These are phyloP conservation scores for Boletus pseudo-olivaceus DNA, from an alignment of 768 basidiomycete species.

Conservation along the genomic window DNA sequence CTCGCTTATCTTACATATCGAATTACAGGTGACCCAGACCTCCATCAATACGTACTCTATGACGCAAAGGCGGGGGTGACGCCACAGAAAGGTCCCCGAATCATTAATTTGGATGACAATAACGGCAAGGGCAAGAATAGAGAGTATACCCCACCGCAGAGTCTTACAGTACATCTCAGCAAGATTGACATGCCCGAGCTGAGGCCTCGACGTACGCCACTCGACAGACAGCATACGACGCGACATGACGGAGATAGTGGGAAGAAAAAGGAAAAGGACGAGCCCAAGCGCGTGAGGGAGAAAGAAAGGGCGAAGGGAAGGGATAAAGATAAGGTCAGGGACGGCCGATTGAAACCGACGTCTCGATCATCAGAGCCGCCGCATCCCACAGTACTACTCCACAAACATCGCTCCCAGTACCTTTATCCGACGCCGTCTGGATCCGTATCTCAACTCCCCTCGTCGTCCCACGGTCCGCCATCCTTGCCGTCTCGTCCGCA, in stretches of 20 bases:
- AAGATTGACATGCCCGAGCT: slow-evolving; percentile 88
- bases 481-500: slow-evolving; percentile 6
- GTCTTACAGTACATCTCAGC: slow-evolving; percentile 71
- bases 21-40: slow-evolving; percentile 50
- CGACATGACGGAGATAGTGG: background rate
- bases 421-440: slow-evolving; percentile 16
- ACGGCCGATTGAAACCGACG: background rate
- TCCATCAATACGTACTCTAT: slow-evolving; percentile 76
- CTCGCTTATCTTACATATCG: slow-evolving; percentile 31
- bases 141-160: slow-evolving; percentile 62
- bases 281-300: slow-evolving; percentile 24
- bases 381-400: slow-evolving; percentile 5
- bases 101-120: slow-evolving; percentile 61
- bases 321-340: slow-evolving; percentile 10
- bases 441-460: background rate
- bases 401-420: slow-evolving; percentile 20
- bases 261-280: slow-evolving; percentile 13
- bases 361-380: slow-evolving; percentile 6
- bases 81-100: slow-evolving; percentile 51
- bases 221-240: background rate
- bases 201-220: slow-evolving; percentile 18
- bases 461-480: background rate
- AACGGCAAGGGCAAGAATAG: slow-evolving; percentile 41
- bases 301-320: slow-evolving; percentile 42
- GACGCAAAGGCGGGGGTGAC: slow-evolving; percentile 40